Evolutionary conservation across 1,139 yeast species (phyloP), one percentile per base, ranked within the genome.

Genomic region (Sugiyamaella castrensis): DNA sequence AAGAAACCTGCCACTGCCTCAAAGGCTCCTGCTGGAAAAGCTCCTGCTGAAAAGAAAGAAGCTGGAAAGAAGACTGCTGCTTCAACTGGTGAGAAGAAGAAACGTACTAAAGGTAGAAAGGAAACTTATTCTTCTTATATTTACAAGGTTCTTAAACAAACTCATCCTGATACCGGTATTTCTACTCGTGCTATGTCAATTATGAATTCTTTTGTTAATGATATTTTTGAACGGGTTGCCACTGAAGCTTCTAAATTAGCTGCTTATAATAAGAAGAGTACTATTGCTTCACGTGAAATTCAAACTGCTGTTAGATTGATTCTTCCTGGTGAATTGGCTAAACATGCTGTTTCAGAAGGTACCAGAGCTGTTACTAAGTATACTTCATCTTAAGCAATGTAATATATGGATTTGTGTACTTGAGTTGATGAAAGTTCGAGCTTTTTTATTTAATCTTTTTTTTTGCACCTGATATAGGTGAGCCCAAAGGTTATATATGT

Each of bases 91-190:
- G 94, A 83, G 66, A 76, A 83, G 72, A 91, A 89, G 84, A 91
- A 87, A 89, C 89, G 95, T 81, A 72, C 89, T 66, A 92, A 91
- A 86, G 78, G 94, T 67, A 88, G 98, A 84, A 91, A 89, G 87
- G 98, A 92, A 78, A 89, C 98, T 58, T 92, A 91, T 82, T 89
- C 97, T 61, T 89, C 98, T 58, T 92, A 92, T 79, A 92, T 92
- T 71, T 92, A 91, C 94, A 92, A 92, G 79, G 98, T 89, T 64
- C 84, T 91, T 74, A 88, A 91, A 79, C 96, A 92, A 81, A 91
- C 98, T 60, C 97, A 94, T 77, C 96, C 98, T 75, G 98, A 92
- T 75, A 92, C 98, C 59, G 98, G 98, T 89, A 92, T 92, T 71
- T 92, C 98, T 62, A 96, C 91, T 77, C 88, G 89, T 76, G 97